Evolutionary conservation across 345 rosid species (phyloP).

Genomic region (Eutrema yunnanense): DNA sequence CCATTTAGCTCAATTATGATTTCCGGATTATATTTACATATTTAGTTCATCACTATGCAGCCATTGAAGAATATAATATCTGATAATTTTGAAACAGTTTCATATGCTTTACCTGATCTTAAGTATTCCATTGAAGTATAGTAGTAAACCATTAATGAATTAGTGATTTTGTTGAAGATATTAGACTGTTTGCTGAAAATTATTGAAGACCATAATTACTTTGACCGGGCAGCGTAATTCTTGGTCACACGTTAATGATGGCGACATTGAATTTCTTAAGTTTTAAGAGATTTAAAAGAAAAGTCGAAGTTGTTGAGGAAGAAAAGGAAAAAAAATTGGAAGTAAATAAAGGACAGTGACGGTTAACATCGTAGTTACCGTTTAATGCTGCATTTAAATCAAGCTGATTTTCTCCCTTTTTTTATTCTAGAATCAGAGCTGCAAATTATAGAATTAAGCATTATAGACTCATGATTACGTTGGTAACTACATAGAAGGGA

Average conservation of each 20-base stretch:
- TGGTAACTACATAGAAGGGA: not conserved
- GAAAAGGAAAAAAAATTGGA: not conserved
- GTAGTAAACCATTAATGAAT: not conserved
- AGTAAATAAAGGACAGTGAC: not conserved
- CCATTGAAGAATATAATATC: not conserved
- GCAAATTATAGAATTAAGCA: not conserved
- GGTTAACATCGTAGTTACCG: constrained; percentile 2
- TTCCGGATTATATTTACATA: not conserved
- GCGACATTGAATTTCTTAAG: constrained; percentile 6
- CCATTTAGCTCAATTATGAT: not conserved
- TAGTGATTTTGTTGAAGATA: not conserved
- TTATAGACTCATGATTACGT: not conserved
- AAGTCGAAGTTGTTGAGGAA: constrained; percentile 7
- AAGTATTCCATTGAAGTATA: not conserved
- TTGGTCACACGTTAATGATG: constrained; percentile 28
- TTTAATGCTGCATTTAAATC: not conserved
- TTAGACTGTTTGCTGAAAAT: constrained; percentile 28
- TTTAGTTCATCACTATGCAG: not conserved
- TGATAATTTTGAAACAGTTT: not conserved
- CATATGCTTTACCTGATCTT: not conserved
- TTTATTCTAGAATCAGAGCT: not conserved
- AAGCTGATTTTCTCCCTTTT: not conserved
- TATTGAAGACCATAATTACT: constrained; percentile 30
- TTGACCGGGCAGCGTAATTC: constrained; percentile 32
- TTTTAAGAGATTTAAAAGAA: constrained; percentile 5